phyloP scores from a whole-genome alignment of 177 flowering plant species.

The Tripterygium wilfordii region DNA sequence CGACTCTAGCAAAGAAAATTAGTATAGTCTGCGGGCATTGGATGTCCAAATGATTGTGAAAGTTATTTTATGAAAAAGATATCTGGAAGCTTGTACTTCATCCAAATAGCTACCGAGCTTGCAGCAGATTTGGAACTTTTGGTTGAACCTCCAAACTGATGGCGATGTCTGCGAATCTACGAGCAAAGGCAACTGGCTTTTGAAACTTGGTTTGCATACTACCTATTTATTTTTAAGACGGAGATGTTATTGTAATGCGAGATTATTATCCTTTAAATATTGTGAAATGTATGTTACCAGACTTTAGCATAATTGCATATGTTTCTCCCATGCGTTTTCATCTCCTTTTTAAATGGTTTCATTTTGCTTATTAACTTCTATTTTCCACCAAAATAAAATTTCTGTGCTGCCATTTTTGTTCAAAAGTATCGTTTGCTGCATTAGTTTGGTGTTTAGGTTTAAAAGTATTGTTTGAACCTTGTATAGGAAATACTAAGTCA shows the following conservation, averaged over 20 bases:
- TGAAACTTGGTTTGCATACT: conserved; percentile 13
- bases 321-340: too few species aligned
- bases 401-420: too few species aligned
- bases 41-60: conserved; percentile 5
- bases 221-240: conserved; percentile 6
- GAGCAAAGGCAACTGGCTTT: conserved; percentile 15
- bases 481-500: too few species aligned
- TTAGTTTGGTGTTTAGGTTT: too few species aligned
- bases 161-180: conserved; percentile 11
- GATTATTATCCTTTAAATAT: conserved; percentile 1
- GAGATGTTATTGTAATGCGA: background rate
- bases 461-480: too few species aligned
- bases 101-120: conserved; percentile 6
- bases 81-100: conserved; percentile 14
- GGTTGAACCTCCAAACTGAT: conserved; percentile 13
- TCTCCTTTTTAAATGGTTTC: too few species aligned
- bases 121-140: conserved; percentile 11
- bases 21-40: conserved; percentile 1
- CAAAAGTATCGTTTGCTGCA: too few species aligned
- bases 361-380: too few species aligned
- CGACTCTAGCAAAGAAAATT: conserved; percentile 9
- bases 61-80: conserved; percentile 12
- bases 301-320: too few species aligned
- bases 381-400: too few species aligned
- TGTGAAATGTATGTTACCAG: conserved; percentile 3